phyloP scores from a whole-genome alignment of 2,329 filamentous ascomycete genomes.

The Fusarium chaquense region DNA sequence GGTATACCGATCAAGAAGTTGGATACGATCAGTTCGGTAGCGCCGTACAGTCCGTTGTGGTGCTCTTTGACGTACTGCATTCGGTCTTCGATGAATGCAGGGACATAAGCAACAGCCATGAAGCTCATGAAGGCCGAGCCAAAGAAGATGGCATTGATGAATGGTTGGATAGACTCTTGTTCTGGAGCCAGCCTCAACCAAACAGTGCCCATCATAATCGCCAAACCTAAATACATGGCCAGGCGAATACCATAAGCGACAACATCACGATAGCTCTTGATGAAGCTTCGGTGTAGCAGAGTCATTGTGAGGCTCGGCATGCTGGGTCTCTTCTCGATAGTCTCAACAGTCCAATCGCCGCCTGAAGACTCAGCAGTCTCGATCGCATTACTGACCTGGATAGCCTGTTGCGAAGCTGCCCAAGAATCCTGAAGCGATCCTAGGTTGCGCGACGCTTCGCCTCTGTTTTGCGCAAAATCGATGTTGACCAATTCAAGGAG shows the following conservation, averaged over 20 bases:
- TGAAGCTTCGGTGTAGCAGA: constrained; percentile 80
- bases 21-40: constrained; percentile 77
- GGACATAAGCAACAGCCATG: constrained; percentile 88
- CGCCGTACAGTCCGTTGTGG: constrained; percentile 83
- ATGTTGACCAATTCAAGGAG: constrained; percentile 82
- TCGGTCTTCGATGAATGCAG: constrained; percentile 76
- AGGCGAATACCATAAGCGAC: constrained; percentile 86
- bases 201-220: constrained; percentile 89
- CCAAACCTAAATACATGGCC: constrained; percentile 81
- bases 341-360: constrained; percentile 33
- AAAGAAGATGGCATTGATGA: constrained; percentile 86
- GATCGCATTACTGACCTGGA: constrained; percentile 42
- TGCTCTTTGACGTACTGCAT: constrained; percentile 68
- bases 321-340: constrained; percentile 55
- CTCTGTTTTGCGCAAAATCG: constrained; percentile 71
- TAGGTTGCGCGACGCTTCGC: constrained; percentile 56
- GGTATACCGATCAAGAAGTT: constrained; percentile 88
- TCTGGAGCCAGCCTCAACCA: constrained; percentile 78
- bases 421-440: constrained; percentile 46
- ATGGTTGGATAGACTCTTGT: constrained; percentile 81
- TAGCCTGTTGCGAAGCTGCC: constrained; percentile 42
- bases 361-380: constrained; percentile 48
- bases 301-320: constrained; percentile 67
- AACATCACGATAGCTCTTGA: constrained; percentile 87
- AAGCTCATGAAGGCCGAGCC: constrained; percentile 82